These are phyloP conservation scores for Paralagenidium karlingii DNA, from an alignment of 352 stramenopile species.

Conservation along the genomic window DNA sequence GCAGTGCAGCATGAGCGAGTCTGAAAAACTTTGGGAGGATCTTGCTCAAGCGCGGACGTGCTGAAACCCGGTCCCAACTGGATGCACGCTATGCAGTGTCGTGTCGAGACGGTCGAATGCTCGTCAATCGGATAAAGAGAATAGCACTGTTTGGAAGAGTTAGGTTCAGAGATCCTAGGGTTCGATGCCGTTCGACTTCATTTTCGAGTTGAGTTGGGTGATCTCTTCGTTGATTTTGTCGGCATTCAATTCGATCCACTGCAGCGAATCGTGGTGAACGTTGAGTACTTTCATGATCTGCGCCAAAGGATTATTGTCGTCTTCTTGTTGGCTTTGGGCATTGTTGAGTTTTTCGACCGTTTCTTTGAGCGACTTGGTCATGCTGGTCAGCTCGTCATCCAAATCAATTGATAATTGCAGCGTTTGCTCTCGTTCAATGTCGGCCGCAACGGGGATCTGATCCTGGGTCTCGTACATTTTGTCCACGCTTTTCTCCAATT, in stretches of 20 bases:
- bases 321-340: constrained; percentile 47
- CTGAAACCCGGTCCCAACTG: no score
- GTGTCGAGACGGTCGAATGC: no score
- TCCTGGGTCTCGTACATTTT: constrained; percentile 83
- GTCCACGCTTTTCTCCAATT: constrained; percentile 82
- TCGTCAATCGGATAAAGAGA: no score
- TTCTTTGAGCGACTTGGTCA: constrained; percentile 80
- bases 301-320: constrained; percentile 68
- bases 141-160: no score
- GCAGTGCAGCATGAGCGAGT: no score
- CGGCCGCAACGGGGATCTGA: constrained; percentile 70
- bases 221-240: constrained; percentile 54
- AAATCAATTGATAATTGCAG: constrained; percentile 79
- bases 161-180: no score
- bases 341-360: constrained; percentile 82
- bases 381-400: constrained; percentile 77
- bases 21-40: no score
- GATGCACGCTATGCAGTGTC: no score
- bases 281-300: constrained; percentile 86
- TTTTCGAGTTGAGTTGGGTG: constrained; percentile 42
- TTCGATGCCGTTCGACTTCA: no score
- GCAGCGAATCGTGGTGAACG: constrained; percentile 80
- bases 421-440: constrained; percentile 80
- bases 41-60: no score
- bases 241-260: constrained; percentile 75